Evolutionary conservation across 306 rosid genomes (phyloP).

Genomic region (Rosa multiflora): DNA sequence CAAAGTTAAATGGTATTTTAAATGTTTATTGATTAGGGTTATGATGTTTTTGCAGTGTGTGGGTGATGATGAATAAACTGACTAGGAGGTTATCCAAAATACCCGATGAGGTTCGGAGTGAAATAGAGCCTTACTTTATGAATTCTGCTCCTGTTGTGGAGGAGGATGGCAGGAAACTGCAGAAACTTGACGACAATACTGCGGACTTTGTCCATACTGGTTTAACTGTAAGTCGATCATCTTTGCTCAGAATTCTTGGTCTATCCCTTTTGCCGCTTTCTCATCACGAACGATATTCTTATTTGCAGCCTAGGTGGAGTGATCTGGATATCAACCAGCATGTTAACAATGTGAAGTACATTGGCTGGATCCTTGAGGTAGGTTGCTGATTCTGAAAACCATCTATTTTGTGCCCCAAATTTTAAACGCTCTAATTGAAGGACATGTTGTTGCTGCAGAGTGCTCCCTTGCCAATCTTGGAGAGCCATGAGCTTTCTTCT

Average conservation of each 20-base stretch:
- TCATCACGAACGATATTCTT: constrained; percentile 8
- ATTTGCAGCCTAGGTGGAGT: constrained; percentile 88
- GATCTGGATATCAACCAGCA: constrained; percentile 96
- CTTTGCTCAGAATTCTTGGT: constrained; percentile 7
- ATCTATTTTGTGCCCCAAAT: background rate
- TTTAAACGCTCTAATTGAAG: background rate
- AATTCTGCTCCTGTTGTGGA: constrained; percentile 73
- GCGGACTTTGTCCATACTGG: constrained; percentile 71
- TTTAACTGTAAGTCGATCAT: constrained; percentile 57
- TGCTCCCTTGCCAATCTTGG: constrained; percentile 88
- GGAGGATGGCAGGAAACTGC: constrained; percentile 82
- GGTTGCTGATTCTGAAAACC: constrained; percentile 1
- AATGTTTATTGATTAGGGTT: constrained; percentile 19
- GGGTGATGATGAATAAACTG: constrained; percentile 99
- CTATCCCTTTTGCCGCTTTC: constrained; percentile 7
- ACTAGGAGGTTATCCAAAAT: constrained; percentile 91
- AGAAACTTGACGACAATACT: constrained; percentile 69
- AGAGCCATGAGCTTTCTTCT: constrained; percentile 81
- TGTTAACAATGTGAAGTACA: constrained; percentile 98
- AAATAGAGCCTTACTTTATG: constrained; percentile 81
- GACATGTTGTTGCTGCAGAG: constrained; percentile 57
- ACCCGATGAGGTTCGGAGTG: constrained; percentile 88
- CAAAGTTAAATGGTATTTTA: background rate
- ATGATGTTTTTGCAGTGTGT: constrained; percentile 63
- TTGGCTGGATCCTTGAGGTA: constrained; percentile 99